Evolutionary conservation across 1,139 yeast species (phyloP).

Genomic region (Candida anutae): DNA sequence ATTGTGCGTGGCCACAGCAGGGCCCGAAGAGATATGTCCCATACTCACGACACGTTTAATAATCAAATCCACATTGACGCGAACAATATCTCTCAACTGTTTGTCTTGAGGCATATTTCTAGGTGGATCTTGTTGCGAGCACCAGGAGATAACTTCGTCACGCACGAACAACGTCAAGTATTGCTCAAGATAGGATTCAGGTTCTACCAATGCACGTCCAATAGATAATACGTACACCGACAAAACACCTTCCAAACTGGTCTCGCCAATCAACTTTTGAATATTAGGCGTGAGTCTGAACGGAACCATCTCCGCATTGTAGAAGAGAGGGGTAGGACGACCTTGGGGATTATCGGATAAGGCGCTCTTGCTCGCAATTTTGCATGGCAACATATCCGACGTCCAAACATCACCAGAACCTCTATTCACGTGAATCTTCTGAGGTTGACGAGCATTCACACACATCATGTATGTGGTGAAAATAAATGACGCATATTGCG

Average conservation of each 20-base stretch:
- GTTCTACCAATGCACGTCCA: constrained; percentile 83
- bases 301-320: constrained; percentile 92
- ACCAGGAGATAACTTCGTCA: constrained; percentile 94
- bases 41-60: constrained; percentile 61
- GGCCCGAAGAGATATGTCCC: constrained; percentile 72
- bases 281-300: constrained; percentile 94
- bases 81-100: constrained; percentile 79
- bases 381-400: constrained; percentile 90
- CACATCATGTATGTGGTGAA: constrained; percentile 94
- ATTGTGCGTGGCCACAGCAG: constrained; percentile 83
- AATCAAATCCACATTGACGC: constrained; percentile 80
- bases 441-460: constrained; percentile 89
- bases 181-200: constrained; percentile 83
- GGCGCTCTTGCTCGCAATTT: constrained; percentile 57
- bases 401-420: constrained; percentile 90
- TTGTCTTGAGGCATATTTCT: constrained; percentile 65
- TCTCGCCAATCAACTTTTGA: constrained; percentile 88
- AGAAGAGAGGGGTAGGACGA: constrained; percentile 78
- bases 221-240: constrained; percentile 80
- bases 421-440: constrained; percentile 77
- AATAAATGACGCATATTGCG: constrained; percentile 92
- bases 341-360: constrained; percentile 49
- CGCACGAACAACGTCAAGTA: constrained; percentile 87
- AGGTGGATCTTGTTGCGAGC: constrained; percentile 68
- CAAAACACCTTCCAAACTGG: constrained; percentile 84